Conservation (phyloP, 2,329 filamentous ascomycete species). For the Tolypocladium inflatum region DNA sequence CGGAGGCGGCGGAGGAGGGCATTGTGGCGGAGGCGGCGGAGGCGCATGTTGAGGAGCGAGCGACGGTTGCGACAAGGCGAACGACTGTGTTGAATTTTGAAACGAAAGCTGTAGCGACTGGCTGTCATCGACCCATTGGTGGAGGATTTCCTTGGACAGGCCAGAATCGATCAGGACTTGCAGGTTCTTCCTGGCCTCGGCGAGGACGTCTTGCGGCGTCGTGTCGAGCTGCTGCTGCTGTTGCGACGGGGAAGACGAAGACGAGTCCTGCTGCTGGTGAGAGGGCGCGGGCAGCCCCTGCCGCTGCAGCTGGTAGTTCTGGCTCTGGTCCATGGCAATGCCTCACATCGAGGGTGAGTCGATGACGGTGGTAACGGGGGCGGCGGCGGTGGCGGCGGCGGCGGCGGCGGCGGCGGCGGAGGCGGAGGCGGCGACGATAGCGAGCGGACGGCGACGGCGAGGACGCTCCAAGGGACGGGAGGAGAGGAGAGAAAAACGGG, state of each 20-base stretch:
- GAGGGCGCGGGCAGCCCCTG: constrained; percentile 9
- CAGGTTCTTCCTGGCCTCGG: constrained; percentile 34
- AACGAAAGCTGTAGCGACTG: constrained; percentile 22
- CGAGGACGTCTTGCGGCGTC: constrained; percentile 32
- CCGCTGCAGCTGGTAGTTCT: constrained; percentile 17
- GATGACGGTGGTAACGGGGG: constrained; percentile 4
- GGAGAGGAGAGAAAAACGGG: constrained; percentile 1
- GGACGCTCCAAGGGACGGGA: constrained; percentile 2
- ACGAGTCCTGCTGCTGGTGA: constrained; percentile 12
- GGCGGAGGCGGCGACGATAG: not conserved
- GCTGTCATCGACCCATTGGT: constrained; percentile 30
- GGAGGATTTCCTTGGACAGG: constrained; percentile 31
- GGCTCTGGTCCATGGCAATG: constrained; percentile 22
- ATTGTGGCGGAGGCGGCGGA: constrained; percentile 20
- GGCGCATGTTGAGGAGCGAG: constrained; percentile 14
- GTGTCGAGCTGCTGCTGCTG: constrained; percentile 21
- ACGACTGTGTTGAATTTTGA: constrained; percentile 5
- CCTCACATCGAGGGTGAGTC: constrained; percentile 15
- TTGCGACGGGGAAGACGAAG: constrained; percentile 8
- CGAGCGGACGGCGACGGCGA: constrained; percentile 4
- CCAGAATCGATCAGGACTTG: constrained; percentile 36
- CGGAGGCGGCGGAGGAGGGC: constrained; percentile 21
- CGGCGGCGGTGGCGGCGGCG: not conserved
- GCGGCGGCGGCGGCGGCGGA: not conserved
- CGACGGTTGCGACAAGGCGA: constrained; percentile 9